Conservation (phyloP, 164 flowering plant genomes). For the Vitis labrusca region DNA sequence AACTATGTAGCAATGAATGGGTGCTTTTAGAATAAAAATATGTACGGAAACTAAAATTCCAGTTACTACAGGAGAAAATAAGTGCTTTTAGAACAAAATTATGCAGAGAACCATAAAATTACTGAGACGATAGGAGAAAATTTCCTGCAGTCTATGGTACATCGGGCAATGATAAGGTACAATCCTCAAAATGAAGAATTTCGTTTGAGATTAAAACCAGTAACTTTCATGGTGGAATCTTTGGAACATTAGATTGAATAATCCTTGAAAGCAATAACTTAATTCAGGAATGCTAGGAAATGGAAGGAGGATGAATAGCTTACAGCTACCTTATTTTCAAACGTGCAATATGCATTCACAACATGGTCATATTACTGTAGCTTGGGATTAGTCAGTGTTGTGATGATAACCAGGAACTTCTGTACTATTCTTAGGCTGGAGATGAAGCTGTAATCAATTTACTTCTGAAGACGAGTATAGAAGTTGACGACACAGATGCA, state of each 20-base stretch:
- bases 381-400: neutral
- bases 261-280: neutral
- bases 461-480: constrained; percentile 41
- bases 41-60: no score
- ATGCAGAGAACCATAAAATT: no score
- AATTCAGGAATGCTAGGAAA: neutral
- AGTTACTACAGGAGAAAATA: no score
- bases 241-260: neutral
- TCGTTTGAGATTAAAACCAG: no score
- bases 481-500: constrained; percentile 42
- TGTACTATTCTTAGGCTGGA: constrained; percentile 36
- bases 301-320: constrained; percentile 1
- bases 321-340: neutral
- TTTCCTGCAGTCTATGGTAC: no score
- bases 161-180: no score
- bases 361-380: neutral
- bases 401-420: constrained; percentile 1
- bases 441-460: constrained; percentile 48
- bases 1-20: no score
- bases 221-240: no score
- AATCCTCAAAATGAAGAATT: no score
- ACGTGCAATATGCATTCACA: neutral
- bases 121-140: no score
- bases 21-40: no score
- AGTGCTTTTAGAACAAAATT: no score